Base-by-base conservation (phyloP, 1,284 basidiomycete species). In the Sanghuangporus baumii region DNA sequence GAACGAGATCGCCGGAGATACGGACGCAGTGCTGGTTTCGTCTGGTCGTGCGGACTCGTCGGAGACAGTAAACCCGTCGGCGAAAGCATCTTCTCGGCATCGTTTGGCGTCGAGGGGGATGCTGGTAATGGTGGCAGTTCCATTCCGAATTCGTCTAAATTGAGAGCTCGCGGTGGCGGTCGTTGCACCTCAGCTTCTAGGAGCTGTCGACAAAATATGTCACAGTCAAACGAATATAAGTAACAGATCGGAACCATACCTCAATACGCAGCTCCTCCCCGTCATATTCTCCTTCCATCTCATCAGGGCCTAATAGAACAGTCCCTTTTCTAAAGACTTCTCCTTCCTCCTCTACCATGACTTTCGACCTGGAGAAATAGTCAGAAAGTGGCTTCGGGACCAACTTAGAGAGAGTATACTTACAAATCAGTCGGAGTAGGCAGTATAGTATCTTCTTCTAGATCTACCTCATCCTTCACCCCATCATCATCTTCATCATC, bases 301-400 rank as follows among this genome's bases (percentile, higher is more conserved):
- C 91, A 66, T 89, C 91, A 4, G 88, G 87, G 0, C 89, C 88
- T 9, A 96, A 78, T 11, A 93, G 79, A 1, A 86, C 87, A 1
- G 81, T 82, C 0, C 94, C 94, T 71, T 94, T 94, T 57, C 94
- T 80, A 77, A 98, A 98, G 37, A 97, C 88, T 74, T 97, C 94
- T 1, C 91, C 93, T 70, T 94, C 93, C 70, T 94, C 93, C 67
- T 87, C 89, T 0, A 94, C 88, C 88, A 90, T 91, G 59, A 79
- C 86, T 67, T 83, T 81, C 46, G 88, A 91, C 59, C 89, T 89
- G 57, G 47, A 66, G 11, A 38, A 3, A 41, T 34, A 16, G 31
- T 43, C 36, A 54, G 43, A 34, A 23, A 57, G 46, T 31, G 37
- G 2, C 16, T n/a, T 36, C 37, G 36, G 6, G 36, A 54, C 36